Evolutionary conservation across 768 basidiomycete genomes (phyloP), one percentile per base, ranked within the genome.

Genomic region (Auricularia heimuer): DNA sequence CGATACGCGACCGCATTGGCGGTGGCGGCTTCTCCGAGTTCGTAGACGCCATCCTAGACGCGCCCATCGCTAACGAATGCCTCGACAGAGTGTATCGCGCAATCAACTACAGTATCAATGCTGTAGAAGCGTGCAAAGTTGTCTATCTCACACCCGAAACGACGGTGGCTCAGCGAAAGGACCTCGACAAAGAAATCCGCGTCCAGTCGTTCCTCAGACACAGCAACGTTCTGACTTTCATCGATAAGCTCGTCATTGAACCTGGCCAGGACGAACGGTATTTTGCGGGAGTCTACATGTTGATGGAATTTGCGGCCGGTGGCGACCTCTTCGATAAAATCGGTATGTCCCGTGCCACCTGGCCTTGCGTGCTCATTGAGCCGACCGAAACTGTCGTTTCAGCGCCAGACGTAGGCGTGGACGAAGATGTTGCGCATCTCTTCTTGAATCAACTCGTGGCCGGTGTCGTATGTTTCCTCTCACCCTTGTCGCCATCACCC

Each of bases 281-380:
- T 71, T 75, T 87, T 0, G 89, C 93, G 0, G 96, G 90, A 0
- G 82, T 94, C 24, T 99, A 98, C 72, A 92, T 99, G 82, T 77
- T 98, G 21, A 77, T 99, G 70, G 97, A 98, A 73, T 78, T 96
- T 39, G 97, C 96, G 0, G 86, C 86, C 1, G 95, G 94, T 24
- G 97, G 97, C 0, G 97, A 98, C 75, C 77, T 99, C 37, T 99
- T 99, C 74, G 97, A 99, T 75, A 99, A 98, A 79, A 99, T 99
- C 62, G 91, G 96, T 96, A 71, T 54, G 89, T 74, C 4, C 39
- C 3, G 39, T 42, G 39, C 39, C 39, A 7, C 21, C 8, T 51
- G 10, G 47, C 21, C 14, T 65, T 34, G 4, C 14, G 39, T 33
- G 18, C 63, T 56, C 44, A 63, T 51, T 14, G 42, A 45, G 47